A percentile compares a stretch with the other conserved stretches of the same genome.
phyloP scores from a whole-genome alignment of 2,329 filamentous ascomycete species.

The Septoria petroselini region DNA sequence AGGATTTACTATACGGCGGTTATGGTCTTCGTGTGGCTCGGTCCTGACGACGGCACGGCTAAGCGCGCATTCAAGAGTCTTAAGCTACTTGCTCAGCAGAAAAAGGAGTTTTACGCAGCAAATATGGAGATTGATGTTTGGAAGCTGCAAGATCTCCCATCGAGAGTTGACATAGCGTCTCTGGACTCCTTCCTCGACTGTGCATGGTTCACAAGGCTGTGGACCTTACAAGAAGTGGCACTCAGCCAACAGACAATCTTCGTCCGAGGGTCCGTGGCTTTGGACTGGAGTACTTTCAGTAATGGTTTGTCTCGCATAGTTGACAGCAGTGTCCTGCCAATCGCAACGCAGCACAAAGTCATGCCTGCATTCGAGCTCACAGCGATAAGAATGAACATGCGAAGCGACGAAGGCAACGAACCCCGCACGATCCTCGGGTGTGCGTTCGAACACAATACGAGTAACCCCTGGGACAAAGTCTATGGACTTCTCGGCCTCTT shows the following conservation, averaged over 20 bases:
- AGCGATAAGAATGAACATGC: no score
- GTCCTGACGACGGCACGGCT: background rate
- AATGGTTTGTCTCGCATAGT: no score
- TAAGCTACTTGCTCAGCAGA: background rate
- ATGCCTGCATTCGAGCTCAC: no score
- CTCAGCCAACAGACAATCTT: background rate
- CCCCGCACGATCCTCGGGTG: no score
- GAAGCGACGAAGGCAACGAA: no score
- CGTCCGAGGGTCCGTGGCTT: background rate
- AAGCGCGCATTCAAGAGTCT: background rate
- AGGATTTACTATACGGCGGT: background rate
- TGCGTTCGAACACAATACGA: background rate
- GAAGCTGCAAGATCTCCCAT: background rate
- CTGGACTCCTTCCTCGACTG: background rate
- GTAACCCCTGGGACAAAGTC: slow-evolving; percentile 1
- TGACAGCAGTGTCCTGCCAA: no score
- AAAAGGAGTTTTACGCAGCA: background rate
- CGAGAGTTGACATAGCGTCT: background rate
- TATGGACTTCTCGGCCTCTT: background rate
- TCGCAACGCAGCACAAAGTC: no score
- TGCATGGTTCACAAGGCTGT: slow-evolving; percentile 1
- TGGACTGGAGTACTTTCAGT: no score
- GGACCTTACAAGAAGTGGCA: slow-evolving; percentile 4
- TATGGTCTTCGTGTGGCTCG: slow-evolving; percentile 1
- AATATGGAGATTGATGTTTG: background rate